phyloP scores from a whole-genome alignment of 2,329 filamentous ascomycete species.

The Aspergillus tubingensis region DNA sequence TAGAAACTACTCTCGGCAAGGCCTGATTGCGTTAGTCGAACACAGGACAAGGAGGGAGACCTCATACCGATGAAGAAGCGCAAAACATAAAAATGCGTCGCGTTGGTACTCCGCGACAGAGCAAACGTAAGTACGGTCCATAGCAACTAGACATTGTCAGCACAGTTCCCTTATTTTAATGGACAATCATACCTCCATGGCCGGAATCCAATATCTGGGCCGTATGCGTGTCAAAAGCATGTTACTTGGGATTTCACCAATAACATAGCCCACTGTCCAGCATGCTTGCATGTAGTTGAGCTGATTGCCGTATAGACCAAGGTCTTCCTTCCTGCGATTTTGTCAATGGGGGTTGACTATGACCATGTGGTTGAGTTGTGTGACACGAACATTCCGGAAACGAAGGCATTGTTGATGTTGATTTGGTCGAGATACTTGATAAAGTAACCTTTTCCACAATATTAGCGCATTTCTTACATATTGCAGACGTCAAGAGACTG shows the following conservation, averaged over 20 bases:
- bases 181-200: conserved; percentile 41
- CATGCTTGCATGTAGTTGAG: conserved; percentile 58
- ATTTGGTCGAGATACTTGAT: conserved; percentile 53
- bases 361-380: too few species aligned
- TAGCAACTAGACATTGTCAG: conserved; percentile 34
- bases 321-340: conserved; percentile 52
- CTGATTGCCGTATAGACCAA: conserved; percentile 56
- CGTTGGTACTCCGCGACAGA: conserved; percentile 43
- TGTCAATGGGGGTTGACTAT: not conserved
- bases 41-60: too few species aligned
- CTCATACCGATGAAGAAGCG: conserved; percentile 51
- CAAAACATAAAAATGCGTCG: conserved; percentile 50
- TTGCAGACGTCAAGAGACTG: not conserved
- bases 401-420: conserved; percentile 51
- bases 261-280: conserved; percentile 63
- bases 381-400: conserved; percentile 48
- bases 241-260: conserved; percentile 56
- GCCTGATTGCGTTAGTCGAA: conserved; percentile 25
- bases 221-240: conserved; percentile 53
- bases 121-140: conserved; percentile 55
- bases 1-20: conserved; percentile 55
- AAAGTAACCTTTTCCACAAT: conserved; percentile 45
- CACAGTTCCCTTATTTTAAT: not conserved
- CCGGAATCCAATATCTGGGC: conserved; percentile 52
- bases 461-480: not conserved